Base-by-base conservation (phyloP, 306 rosid genomes). In the Quercus engelmannii region DNA sequence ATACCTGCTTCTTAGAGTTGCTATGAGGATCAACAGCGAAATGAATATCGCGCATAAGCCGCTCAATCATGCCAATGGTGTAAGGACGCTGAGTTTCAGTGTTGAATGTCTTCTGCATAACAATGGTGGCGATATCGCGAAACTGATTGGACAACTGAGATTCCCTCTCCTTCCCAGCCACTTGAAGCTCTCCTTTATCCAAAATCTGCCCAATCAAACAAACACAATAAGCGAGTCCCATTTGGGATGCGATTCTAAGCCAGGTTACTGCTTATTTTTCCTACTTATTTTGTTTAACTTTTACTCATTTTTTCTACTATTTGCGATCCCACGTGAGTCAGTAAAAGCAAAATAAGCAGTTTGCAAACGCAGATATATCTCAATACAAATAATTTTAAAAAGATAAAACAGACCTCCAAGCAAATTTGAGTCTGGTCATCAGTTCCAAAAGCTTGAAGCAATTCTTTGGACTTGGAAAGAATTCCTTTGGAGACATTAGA, bases 101-200 rank as follows among this genome's bases (percentile, higher is more conserved):
- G 85, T 95, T 95, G 81, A 81, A 95, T 25, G 99, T 95, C 80
- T 95, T 95, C 79, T 95, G 91, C 99, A 95, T 95, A 28, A 95
- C 93, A 80, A 92, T 90, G 68, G 97, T 95, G 5, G 99, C 99
- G 41, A 95, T 92, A 82, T 95, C 99, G 82, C 99, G 86, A 77
- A 95, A 95, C 88, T 95, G 99, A 89, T 83, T 95, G 0, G 96
- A 90, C 55, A 95, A 80, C 62, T 90, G 76, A 8, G 99, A 93
- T 61, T 95, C 99, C 83, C 99, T 91, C 91, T 95, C 99, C 80
- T 95, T 95, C 80, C 95, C 99, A 56, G 97, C 97, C 30, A 92
- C 90, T 85, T 92, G 99, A 88, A 95, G 97, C 81, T 92, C 99
- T 61, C 98, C 99, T 86, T 91, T 92, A 75, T 92, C 89, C 76